These are phyloP conservation scores for Diaporthe helianthi DNA, from an alignment of 2,329 filamentous ascomycete species.

Conservation along the genomic window DNA sequence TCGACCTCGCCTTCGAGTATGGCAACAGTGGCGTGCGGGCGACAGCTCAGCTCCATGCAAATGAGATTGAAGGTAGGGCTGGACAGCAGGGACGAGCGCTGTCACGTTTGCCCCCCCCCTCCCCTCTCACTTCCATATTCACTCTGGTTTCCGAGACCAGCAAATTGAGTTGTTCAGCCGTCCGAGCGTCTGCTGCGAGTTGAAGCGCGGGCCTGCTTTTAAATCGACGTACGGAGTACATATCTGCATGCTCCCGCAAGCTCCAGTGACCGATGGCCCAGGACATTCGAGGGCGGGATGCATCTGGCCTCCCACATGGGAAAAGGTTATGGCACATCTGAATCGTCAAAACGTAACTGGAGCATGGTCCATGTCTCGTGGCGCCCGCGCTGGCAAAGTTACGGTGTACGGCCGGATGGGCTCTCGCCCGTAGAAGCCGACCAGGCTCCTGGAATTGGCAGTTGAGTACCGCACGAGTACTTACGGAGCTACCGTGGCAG, in stretches of 20 bases:
- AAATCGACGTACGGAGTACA: conserved; percentile 16
- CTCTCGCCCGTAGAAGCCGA: not conserved
- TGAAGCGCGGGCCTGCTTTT: conserved; percentile 29
- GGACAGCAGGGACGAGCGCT: conserved; percentile 23
- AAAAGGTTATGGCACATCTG: conserved; percentile 8
- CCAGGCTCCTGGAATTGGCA: conserved; percentile 1
- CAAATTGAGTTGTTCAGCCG: conserved; percentile 14
- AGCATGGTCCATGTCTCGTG: conserved; percentile 1
- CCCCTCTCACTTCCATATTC: conserved; percentile 19
- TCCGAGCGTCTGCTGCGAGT: conserved; percentile 24
- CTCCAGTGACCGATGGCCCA: conserved; percentile 6
- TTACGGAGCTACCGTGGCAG: conserved; percentile 28
- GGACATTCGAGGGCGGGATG: not conserved
- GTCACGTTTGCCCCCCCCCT: conserved; percentile 1
- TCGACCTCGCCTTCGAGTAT: not conserved
- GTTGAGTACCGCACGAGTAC: conserved; percentile 23
- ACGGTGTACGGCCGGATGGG: conserved; percentile 17
- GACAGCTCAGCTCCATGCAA: conserved; percentile 14
- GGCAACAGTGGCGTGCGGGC: not conserved
- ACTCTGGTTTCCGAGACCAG: conserved; percentile 12
- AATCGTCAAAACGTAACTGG: conserved; percentile 11
- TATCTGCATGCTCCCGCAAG: conserved; percentile 10
- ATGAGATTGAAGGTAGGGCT: conserved; percentile 14
- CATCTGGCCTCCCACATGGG: not conserved
- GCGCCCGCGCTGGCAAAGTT: conserved; percentile 13